These are phyloP conservation scores for Penicillium cinerascens DNA, from an alignment of 495 filamentous ascomycete genomes.

Conservation along the genomic window DNA sequence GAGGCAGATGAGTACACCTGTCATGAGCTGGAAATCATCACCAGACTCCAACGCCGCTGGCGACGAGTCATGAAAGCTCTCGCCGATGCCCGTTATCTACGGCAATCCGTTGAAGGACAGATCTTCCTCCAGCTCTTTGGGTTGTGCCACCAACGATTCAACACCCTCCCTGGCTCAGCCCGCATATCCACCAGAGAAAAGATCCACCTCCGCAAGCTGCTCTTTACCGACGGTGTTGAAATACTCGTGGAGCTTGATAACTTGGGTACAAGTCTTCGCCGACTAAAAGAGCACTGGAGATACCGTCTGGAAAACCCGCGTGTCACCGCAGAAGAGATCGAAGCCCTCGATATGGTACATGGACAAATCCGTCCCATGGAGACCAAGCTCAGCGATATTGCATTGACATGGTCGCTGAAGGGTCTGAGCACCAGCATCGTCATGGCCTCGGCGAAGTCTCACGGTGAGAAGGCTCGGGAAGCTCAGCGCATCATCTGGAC, in stretches of 20 bases:
- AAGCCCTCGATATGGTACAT: conserved; percentile 13
- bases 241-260: background rate
- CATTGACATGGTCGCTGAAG: conserved; percentile 6
- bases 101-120: background rate
- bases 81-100: background rate
- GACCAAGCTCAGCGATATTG: background rate
- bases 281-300: conserved; percentile 1
- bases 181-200: background rate
- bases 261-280: background rate
- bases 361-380: conserved; percentile 1
- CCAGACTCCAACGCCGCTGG: conserved; percentile 11
- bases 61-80: background rate
- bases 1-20: conserved; percentile 3
- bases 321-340: conserved; percentile 2
- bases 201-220: conserved; percentile 8
- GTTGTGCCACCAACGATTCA: background rate
- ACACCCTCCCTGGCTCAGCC: background rate
- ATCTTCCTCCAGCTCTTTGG: background rate
- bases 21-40: conserved; percentile 5
- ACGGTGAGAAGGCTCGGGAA: conserved; percentile 3
- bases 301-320: background rate
- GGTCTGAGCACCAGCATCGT: conserved; percentile 1
- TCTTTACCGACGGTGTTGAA: conserved; percentile 6
- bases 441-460: background rate
- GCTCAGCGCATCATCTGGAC: conserved; percentile 2